Conservation (phyloP, 768 basidiomycete species). For the Leccinum imitatum region DNA sequence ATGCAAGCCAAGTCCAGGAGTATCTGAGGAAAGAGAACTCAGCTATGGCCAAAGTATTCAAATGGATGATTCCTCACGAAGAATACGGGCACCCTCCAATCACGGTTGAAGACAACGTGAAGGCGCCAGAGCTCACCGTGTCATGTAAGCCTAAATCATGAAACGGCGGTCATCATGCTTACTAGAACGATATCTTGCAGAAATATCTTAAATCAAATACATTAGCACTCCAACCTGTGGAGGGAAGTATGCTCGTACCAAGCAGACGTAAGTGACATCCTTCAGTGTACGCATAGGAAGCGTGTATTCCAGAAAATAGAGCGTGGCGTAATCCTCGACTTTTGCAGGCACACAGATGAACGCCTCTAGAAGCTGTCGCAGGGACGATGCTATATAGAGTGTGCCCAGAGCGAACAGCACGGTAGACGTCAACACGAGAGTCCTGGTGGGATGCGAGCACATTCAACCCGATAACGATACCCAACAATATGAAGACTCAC, state of each 20-base stretch:
- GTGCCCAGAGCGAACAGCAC: constrained; percentile 16
- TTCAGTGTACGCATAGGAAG: constrained; percentile 16
- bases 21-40: constrained; percentile 9
- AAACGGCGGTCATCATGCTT: neutral
- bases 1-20: constrained; percentile 22
- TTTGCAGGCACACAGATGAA: constrained; percentile 12
- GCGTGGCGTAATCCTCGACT: constrained; percentile 5
- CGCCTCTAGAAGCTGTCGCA: constrained; percentile 16
- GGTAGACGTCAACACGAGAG: constrained; percentile 14
- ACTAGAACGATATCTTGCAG: constrained; percentile 20
- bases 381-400: constrained; percentile 12
- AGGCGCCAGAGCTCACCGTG: constrained; percentile 22
- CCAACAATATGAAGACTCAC: neutral
- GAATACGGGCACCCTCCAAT: constrained; percentile 20
- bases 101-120: constrained; percentile 21
- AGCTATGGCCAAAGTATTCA: neutral
- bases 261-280: constrained; percentile 13
- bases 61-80: constrained; percentile 12
- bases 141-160: neutral
- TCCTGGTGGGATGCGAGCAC: constrained; percentile 2
- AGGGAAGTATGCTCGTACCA: constrained; percentile 5
- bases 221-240: neutral
- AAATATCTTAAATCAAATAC: constrained; percentile 7
- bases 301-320: constrained; percentile 14
- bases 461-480: neutral